Base-by-base conservation (phyloP, 441 rosid species). In the Sinapis alba region DNA sequence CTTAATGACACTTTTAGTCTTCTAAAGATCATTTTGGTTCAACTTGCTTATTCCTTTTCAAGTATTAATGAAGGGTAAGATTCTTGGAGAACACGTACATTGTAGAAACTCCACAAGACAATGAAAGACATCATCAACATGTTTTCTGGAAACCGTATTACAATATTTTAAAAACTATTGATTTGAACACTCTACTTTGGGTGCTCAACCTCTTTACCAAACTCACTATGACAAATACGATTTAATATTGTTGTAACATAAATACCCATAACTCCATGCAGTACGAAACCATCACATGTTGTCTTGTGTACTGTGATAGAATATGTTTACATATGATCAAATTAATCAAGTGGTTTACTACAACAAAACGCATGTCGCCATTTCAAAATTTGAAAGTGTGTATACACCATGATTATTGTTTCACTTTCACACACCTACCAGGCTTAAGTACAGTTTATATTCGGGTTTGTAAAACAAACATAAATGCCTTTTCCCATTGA, bases 271-370 rank as follows among this genome's bases (percentile, higher is more conserved):
- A n/a, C 47, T 43, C 36, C 7, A 19, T 20, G 67, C 50, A 45
- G 61, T 67, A 58, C 66, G 32, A 73, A 73, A 41, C 77, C 32
- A 66, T 30, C 75, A 71, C 13, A 28, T 50, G 19, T 34, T 34
- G 47, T 62, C 66, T 19, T 19, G 2, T 10, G 65, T 3, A 8
- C 4, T 61, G 45, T 18, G 24, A 11, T 54, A 53, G 2, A 9
- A 7, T 3, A 53, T 20, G 54, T 53, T 53, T 10, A 53, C 41
- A 34, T 34, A 12, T n/a, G 18, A 15, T 13, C 51, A 43, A 13
- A 41, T 43, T 13, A 43, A 13, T 43, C 16, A 43, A 43, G 50
- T 58, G 20, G 43, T 36, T 2, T 2, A 36, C 43, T 10, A 36
- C 75, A 34, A 32, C 41, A 51, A 32, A 72, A 72, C n/a, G 63